Percentiles rank a stretch among this genome's conserved stretches.
Evolutionary conservation across 331 rosid genomes (phyloP).

Genomic region (Prunus yedoensis): DNA sequence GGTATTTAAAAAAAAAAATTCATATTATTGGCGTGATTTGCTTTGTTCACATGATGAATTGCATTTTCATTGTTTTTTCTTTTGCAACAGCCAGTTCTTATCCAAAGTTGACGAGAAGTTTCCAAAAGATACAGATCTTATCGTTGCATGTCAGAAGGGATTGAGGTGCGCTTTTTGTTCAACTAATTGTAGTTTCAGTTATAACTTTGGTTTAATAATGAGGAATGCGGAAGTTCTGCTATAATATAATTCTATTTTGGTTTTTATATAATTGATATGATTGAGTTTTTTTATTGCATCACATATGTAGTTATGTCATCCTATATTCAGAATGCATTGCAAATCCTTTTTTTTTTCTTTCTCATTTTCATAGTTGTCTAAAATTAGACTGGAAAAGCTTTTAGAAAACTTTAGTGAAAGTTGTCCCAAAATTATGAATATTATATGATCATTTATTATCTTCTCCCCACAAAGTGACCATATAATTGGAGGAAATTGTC

Average conservation of each 20-base stretch:
- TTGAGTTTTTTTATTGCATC: neutral
- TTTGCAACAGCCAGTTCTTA: slow-evolving; percentile 64
- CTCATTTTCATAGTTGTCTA: neutral
- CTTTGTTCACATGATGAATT: slow-evolving; percentile 14
- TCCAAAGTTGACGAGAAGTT: slow-evolving; percentile 70
- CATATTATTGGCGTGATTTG: slow-evolving; percentile 10
- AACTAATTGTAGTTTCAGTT: slow-evolving; percentile 23
- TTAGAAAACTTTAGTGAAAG: neutral
- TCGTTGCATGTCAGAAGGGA: slow-evolving; percentile 93
- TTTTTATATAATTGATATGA: neutral
- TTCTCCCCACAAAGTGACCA: neutral
- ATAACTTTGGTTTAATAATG: neutral
- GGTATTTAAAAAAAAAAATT: slow-evolving; percentile 39
- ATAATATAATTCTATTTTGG: neutral
- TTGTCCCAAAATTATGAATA: neutral
- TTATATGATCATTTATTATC: neutral
- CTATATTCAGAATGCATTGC: neutral
- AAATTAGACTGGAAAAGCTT: neutral
- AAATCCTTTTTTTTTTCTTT: neutral
- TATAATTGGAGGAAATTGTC: neutral
- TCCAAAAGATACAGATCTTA: slow-evolving; percentile 76
- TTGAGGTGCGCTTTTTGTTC: slow-evolving; percentile 55
- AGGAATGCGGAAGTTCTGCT: neutral
- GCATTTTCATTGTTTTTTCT: slow-evolving; percentile 20
- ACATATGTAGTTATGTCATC: neutral